These are phyloP conservation scores for Fulvia fulva DNA, from an alignment of 2,329 filamentous ascomycete species.

Conservation along the genomic window DNA sequence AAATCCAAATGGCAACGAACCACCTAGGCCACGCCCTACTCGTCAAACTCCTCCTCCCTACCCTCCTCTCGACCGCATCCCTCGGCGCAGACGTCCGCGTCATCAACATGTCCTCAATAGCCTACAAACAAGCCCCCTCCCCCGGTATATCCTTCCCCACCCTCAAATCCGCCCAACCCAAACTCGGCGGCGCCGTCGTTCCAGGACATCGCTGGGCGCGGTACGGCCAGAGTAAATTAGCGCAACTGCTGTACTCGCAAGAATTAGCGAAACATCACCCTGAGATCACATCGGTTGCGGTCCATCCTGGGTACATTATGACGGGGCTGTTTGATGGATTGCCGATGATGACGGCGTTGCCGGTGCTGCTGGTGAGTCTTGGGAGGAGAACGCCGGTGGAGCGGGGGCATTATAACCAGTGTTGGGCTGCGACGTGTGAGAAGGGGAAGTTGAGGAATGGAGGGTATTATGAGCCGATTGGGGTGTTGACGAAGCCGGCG, in stretches of 20 bases:
- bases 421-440: slow-evolving; percentile 21
- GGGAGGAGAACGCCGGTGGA: slow-evolving; percentile 14
- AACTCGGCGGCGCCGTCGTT: slow-evolving; percentile 3
- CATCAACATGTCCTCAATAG: slow-evolving; percentile 26
- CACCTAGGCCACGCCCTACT: slow-evolving; percentile 32
- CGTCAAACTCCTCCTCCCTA: slow-evolving; percentile 24
- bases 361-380: slow-evolving; percentile 12
- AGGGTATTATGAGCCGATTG: slow-evolving; percentile 39
- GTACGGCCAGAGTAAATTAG: slow-evolving; percentile 48
- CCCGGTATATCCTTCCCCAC: slow-evolving; percentile 22
- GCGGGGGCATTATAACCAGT: slow-evolving; percentile 21
- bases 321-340: slow-evolving; percentile 35
- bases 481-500: slow-evolving; percentile 23
- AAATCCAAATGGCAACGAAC: slow-evolving; percentile 32
- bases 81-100: slow-evolving; percentile 23
- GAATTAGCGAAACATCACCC: slow-evolving; percentile 41
- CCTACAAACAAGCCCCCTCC: slow-evolving; percentile 13
- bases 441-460: slow-evolving; percentile 25
- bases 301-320: slow-evolving; percentile 43
- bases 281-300: slow-evolving; percentile 33
- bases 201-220: slow-evolving; percentile 32
- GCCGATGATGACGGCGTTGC: slow-evolving; percentile 14
- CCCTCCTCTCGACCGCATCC: slow-evolving; percentile 19
- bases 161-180: slow-evolving; percentile 21
- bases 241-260: slow-evolving; percentile 44